These are phyloP conservation scores for Actinomortierella wolfii DNA, from an alignment of 371 early-diverging fungal species.

Conservation along the genomic window DNA sequence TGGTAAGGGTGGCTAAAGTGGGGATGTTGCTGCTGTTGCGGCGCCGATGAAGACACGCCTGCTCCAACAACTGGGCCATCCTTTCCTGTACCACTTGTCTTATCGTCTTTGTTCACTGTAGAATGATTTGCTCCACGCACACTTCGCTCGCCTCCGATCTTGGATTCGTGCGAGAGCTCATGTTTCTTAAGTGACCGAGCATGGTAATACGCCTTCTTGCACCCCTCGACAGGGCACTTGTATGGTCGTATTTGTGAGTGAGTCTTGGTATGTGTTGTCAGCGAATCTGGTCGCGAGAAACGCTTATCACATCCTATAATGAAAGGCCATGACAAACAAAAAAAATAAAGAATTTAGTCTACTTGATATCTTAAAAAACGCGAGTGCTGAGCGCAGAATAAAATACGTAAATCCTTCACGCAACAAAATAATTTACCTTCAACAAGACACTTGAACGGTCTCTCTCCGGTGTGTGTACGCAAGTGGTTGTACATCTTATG, in stretches of 20 bases:
- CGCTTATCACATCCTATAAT: constrained; percentile 73
- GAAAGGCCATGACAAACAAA: constrained; percentile 28
- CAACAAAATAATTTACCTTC: too few species aligned
- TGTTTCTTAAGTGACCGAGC: constrained; percentile 82
- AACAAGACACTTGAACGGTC: constrained; percentile 65
- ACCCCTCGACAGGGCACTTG: constrained; percentile 62
- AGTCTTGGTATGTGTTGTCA: constrained; percentile 88
- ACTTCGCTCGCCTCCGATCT: constrained; percentile 8
- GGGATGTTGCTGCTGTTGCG: constrained; percentile 11
- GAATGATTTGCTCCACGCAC: constrained; percentile 19
- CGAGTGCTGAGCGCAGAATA: not conserved
- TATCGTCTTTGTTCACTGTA: constrained; percentile 12
- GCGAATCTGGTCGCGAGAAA: constrained; percentile 87
- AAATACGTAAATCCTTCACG: not conserved
- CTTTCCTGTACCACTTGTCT: not conserved
- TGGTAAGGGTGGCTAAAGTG: constrained; percentile 40
- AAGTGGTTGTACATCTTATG: constrained; percentile 91
- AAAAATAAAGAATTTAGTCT: not conserved
- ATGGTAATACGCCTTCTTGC: constrained; percentile 81
- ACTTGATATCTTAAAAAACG: not conserved
- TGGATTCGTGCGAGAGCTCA: constrained; percentile 57
- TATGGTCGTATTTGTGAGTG: constrained; percentile 79
- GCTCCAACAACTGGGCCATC: constrained; percentile 1
- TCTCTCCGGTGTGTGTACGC: constrained; percentile 87
- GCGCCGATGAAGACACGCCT: not conserved